These are phyloP conservation scores for Pythium sukuiense DNA, from an alignment of 352 stramenopile species.

Conservation along the genomic window DNA sequence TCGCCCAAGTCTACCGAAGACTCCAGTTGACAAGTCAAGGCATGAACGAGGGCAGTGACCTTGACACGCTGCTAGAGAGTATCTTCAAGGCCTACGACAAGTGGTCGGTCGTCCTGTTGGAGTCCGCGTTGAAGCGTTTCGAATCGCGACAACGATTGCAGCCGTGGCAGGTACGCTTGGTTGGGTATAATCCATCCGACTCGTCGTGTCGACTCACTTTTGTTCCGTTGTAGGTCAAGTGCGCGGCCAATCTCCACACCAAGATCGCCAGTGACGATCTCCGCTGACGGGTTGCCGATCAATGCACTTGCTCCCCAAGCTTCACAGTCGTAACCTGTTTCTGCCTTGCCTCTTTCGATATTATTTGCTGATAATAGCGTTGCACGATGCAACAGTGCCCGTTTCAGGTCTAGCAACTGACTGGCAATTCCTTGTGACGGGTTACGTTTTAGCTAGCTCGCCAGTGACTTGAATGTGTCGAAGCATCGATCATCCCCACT, in stretches of 20 bases:
- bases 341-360: background rate
- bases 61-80: conserved; percentile 53
- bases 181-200: background rate
- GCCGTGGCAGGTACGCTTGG: conserved; percentile 58
- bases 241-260: conserved; percentile 49
- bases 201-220: background rate
- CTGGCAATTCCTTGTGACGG: background rate
- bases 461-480: too few species aligned
- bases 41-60: conserved; percentile 33
- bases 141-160: conserved; percentile 42
- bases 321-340: background rate
- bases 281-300: conserved; percentile 31
- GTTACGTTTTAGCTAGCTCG: background rate
- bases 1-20: conserved; percentile 33
- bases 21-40: conserved; percentile 2
- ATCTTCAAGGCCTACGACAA: conserved; percentile 44
- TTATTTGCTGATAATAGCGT: conserved; percentile 3
- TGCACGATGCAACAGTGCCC: background rate
- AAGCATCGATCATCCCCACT: background rate
- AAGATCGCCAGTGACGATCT: conserved; percentile 57
- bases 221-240: conserved; percentile 39
- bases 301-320: background rate
- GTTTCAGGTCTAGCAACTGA: conserved; percentile 1
- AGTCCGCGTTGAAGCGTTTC: conserved; percentile 44
- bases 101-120: conserved; percentile 12